Percentiles rank a stretch among this genome's conserved stretches.
Evolutionary conservation across 192 early-diverging fungal genomes (phyloP).

Genomic region (Backusella macrospora): DNA sequence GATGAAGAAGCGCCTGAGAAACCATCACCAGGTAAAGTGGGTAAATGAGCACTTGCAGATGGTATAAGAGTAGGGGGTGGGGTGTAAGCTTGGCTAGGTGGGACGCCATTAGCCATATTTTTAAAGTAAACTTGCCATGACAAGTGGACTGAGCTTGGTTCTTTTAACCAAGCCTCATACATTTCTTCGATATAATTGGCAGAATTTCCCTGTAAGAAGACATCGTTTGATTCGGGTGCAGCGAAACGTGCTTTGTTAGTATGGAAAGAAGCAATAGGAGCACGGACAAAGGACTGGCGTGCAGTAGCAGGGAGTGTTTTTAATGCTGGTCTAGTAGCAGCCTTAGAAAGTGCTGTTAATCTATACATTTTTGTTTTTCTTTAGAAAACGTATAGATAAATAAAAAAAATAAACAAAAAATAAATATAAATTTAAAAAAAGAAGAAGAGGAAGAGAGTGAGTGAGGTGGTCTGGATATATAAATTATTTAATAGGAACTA

Average conservation of each 20-base stretch:
- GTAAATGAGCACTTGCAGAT: constrained; percentile 58
- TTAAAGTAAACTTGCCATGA: constrained; percentile 98
- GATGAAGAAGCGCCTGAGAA: constrained; percentile 35
- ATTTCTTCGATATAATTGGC: constrained; percentile 93
- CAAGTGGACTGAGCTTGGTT: constrained; percentile 89
- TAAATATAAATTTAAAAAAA: not conserved
- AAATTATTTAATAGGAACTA: not conserved
- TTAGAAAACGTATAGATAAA: not conserved
- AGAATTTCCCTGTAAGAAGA: constrained; percentile 81
- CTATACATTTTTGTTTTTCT: constrained; percentile 36
- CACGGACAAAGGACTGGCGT: constrained; percentile 26
- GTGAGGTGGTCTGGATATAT: not conserved
- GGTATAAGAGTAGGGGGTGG: constrained; percentile 81
- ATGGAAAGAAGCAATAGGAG: constrained; percentile 35
- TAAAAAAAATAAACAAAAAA: constrained; percentile 23
- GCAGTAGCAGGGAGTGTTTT: constrained; percentile 18
- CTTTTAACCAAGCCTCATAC: constrained; percentile 90
- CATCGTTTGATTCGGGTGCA: constrained; percentile 67
- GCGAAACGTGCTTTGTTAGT: constrained; percentile 36
- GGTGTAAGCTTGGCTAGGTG: constrained; percentile 70
- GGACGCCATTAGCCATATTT: constrained; percentile 68
- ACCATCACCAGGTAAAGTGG: constrained; percentile 56
- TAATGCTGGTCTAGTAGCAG: constrained; percentile 19
- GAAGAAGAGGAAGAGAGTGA: constrained; percentile 8
- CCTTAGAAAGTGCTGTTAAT: constrained; percentile 30